A percentile compares a stretch with the other conserved stretches of the same genome.
Evolutionary conservation across 257 asterid genomes (phyloP).

Genomic region (Solanum corneliomulleri): DNA sequence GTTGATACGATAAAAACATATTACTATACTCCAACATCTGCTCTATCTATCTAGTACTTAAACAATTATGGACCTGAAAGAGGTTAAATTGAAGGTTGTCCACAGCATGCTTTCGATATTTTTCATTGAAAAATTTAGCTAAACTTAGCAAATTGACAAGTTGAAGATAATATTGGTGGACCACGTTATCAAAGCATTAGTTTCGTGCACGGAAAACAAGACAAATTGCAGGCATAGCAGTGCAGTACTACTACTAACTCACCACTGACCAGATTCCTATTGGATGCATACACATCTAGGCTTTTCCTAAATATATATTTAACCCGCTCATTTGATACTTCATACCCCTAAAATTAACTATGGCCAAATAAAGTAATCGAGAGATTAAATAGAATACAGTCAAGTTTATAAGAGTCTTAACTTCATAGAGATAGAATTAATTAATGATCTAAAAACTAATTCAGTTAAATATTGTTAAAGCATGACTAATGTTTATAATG

Average conservation of each 20-base stretch:
- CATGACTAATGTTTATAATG: too few relatives aligned
- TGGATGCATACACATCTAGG: not conserved
- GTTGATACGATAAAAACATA: not conserved
- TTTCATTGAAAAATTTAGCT: not conserved
- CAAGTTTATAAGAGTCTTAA: too few relatives aligned
- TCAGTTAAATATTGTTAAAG: too few relatives aligned
- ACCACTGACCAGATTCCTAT: conserved; percentile 1
- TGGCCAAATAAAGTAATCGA: too few relatives aligned
- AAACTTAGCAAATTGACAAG: not conserved
- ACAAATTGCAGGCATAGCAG: not conserved
- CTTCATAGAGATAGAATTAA: too few relatives aligned
- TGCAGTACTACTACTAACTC: not conserved
- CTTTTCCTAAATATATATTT: not conserved
- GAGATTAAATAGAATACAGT: too few relatives aligned
- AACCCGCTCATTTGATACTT: too few relatives aligned
- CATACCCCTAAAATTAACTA: too few relatives aligned
- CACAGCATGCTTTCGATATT: not conserved
- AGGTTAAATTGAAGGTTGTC: not conserved
- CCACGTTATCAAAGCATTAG: not conserved
- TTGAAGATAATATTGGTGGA: not conserved
- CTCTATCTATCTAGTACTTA: too few relatives aligned
- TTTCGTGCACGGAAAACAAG: conserved; percentile 10
- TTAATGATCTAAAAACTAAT: too few relatives aligned
- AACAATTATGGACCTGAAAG: not conserved
- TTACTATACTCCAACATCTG: not conserved